These are phyloP conservation scores for Diaporthe batatas DNA, from an alignment of 2,329 filamentous ascomycete species.

Conservation along the genomic window DNA sequence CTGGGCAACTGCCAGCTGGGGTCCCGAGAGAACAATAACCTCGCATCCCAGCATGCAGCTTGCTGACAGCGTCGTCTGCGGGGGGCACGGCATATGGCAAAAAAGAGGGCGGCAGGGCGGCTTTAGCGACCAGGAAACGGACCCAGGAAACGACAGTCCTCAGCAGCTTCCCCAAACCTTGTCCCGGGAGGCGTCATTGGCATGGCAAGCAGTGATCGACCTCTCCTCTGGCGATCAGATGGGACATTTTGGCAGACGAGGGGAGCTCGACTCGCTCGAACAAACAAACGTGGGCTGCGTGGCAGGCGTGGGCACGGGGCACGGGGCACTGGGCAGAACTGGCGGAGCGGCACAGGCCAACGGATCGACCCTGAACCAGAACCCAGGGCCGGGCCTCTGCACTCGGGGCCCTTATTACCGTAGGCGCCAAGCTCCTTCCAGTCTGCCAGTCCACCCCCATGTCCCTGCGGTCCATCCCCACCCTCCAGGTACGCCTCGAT, in stretches of 20 bases:
- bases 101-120: too few relatives aligned
- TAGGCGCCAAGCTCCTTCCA: constrained; percentile 30
- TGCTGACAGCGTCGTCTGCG: constrained; percentile 13
- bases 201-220: neutral
- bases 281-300: constrained; percentile 23
- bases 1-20: neutral
- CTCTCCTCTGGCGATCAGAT: constrained; percentile 18
- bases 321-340: neutral
- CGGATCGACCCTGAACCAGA: constrained; percentile 16
- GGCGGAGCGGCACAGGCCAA: constrained; percentile 4
- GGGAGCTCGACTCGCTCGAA: neutral
- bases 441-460: neutral
- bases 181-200: constrained; percentile 17
- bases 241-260: neutral
- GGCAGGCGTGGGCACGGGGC: constrained; percentile 2
- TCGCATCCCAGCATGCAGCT: constrained; percentile 17
- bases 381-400: neutral
- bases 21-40: neutral
- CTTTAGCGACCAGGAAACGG: too few relatives aligned
- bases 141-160: too few relatives aligned
- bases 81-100: constrained; percentile 15
- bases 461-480: constrained; percentile 14
- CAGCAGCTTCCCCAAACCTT: neutral
- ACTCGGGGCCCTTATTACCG: constrained; percentile 6
- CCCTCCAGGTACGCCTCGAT: neutral